A percentile compares a stretch with the other conserved stretches of the same genome.
Conservation (phyloP, 2,329 filamentous ascomycete species). For the Clonostachys rhizophaga region DNA sequence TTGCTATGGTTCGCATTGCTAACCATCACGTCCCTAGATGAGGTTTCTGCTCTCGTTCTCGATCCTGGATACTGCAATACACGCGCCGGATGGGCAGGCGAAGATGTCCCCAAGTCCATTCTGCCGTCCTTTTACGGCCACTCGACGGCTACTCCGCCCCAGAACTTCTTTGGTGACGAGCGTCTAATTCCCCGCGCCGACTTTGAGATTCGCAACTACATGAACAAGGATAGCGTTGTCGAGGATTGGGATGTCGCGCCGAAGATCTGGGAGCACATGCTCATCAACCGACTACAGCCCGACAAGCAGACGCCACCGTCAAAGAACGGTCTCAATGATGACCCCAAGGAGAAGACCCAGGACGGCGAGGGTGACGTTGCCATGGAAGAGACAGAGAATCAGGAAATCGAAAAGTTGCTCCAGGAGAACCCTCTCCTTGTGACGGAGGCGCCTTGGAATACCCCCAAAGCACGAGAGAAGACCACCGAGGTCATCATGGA, state of each 20-base stretch:
- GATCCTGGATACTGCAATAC: conserved; percentile 90
- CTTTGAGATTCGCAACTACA: conserved; percentile 87
- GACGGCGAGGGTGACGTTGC: conserved; percentile 58
- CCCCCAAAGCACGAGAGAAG: conserved; percentile 83
- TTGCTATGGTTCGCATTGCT: no score
- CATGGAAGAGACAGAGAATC: conserved; percentile 54
- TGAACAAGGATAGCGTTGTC: conserved; percentile 82
- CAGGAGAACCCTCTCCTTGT: conserved; percentile 87
- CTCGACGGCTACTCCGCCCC: conserved; percentile 37
- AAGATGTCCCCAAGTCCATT: conserved; percentile 93
- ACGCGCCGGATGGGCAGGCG: conserved; percentile 93
- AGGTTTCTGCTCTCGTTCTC: conserved; percentile 94
- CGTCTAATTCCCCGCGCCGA: conserved; percentile 71
- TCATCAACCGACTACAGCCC: conserved; percentile 83
- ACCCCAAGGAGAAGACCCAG: conserved; percentile 49
- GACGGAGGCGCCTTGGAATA: conserved; percentile 93
- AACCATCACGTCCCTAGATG: conserved; percentile 53
- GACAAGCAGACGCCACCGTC: conserved; percentile 63
- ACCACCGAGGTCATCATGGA: conserved; percentile 96
- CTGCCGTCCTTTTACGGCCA: conserved; percentile 85
- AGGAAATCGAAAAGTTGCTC: conserved; percentile 68
- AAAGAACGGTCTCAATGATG: conserved; percentile 77
- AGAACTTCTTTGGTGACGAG: conserved; percentile 83
- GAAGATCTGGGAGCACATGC: conserved; percentile 87
- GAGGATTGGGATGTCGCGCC: conserved; percentile 94